Evolutionary conservation across 768 basidiomycete genomes (phyloP), one percentile per base, ranked within the genome.

Genomic region (Lentinus brumalis): DNA sequence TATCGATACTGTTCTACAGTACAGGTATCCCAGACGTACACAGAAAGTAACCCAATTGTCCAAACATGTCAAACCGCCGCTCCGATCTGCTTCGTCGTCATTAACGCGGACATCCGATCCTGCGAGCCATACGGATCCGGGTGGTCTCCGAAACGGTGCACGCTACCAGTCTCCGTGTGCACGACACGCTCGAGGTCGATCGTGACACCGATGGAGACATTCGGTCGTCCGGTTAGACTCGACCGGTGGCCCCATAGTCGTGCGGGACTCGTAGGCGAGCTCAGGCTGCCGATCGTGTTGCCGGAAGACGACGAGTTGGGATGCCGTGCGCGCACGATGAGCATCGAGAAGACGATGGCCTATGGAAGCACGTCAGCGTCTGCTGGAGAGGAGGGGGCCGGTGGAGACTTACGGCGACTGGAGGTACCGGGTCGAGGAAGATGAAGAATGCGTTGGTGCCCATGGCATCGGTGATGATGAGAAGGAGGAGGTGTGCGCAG

Each of bases 261-360:
- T 9, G 21, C 46, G 3, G 46, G 26, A 21, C 46, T 49, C 10
- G 21, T 29, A 7, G 46, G 46, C 18, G 21, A 26, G 46, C 46
- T 49, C 11, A 49, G 21, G 21, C 21, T 30, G 9, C 46, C 46
- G 21, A 30, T 26, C 7, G 46, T 49, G 21, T 18, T 14, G 18
- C 10, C 6, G 6, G 46, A 11, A 2, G 26, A 4, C 12, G 18
- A 9, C 21, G 46, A 29, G 26, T 18, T 29, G 18, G 7, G 7
- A 35, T 8, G 10, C 9, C 46, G 56, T 2, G 56, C 56, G 56
- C 56, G 56, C 38, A 57, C 56, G 47, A 57, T 57, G 56, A 57
- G 56, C 56, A 57, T 50, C 14, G 56, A 50, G 56, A 57, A 57
- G 47, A 57, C 30, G 39, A 57, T 39, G 47, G 56, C 56, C 56